A percentile compares a stretch with the other conserved stretches of the same genome.
Conservation (phyloP, 495 filamentous ascomycete genomes). For the Bathelium albidoporum region DNA sequence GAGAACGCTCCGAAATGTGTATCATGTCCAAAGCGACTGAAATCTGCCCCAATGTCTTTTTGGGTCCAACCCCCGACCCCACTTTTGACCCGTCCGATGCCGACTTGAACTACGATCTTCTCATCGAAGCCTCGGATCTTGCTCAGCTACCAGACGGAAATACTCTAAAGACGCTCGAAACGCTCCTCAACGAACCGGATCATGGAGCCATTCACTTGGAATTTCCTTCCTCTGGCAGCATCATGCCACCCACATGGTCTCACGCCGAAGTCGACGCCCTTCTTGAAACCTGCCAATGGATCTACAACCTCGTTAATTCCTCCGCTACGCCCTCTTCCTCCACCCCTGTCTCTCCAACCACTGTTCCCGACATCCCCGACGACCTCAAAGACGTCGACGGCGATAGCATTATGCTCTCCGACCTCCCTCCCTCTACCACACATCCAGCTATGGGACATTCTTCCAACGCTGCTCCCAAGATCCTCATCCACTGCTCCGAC, state of each 20-base stretch:
- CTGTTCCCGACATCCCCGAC: neutral
- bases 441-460: slow-evolving; percentile 2
- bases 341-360: neutral
- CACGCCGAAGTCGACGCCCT: slow-evolving; percentile 72
- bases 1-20: slow-evolving; percentile 86
- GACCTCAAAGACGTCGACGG: slow-evolving; percentile 44
- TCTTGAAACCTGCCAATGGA: slow-evolving; percentile 77
- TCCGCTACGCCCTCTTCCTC: slow-evolving; percentile 15
- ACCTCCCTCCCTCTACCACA: neutral
- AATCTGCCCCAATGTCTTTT: slow-evolving; percentile 79
- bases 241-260: slow-evolving; percentile 70
- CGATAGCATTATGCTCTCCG: slow-evolving; percentile 36
- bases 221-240: slow-evolving; percentile 87
- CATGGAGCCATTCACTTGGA: slow-evolving; percentile 54
- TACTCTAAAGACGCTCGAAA: slow-evolving; percentile 47
- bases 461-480: slow-evolving; percentile 37
- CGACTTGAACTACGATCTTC: slow-evolving; percentile 51
- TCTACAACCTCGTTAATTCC: slow-evolving; percentile 65
- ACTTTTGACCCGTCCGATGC: slow-evolving; percentile 22
- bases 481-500: slow-evolving; percentile 87
- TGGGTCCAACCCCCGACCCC: slow-evolving; percentile 78
- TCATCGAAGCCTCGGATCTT: slow-evolving; percentile 80
- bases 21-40: slow-evolving; percentile 82
- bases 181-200: slow-evolving; percentile 34
- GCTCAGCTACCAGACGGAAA: slow-evolving; percentile 53